Evolutionary conservation across 1,284 basidiomycete genomes (phyloP).

Genomic region (Wallemia ichthyophaga): DNA sequence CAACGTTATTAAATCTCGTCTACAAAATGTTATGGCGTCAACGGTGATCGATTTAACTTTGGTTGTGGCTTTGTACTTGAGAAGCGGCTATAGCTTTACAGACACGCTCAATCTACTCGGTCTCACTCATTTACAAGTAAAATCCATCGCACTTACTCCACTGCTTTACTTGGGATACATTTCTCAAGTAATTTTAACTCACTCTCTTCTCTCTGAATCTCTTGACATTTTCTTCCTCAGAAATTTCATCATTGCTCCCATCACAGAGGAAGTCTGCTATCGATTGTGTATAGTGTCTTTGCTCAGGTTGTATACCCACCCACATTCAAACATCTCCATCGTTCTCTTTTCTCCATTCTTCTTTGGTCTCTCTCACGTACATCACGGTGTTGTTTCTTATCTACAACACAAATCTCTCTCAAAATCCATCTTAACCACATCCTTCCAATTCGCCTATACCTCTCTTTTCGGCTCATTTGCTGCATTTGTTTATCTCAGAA

Average conservation of each 20-base stretch:
- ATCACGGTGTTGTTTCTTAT: not conserved
- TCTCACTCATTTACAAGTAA: too few species aligned
- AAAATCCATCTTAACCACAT: not conserved
- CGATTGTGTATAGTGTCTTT: not conserved
- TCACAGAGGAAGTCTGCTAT: not conserved
- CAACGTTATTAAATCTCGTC: too few species aligned
- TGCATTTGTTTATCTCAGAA: not conserved
- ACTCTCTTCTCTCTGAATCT: not conserved
- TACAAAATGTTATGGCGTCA: too few species aligned
- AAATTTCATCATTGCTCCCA: not conserved
- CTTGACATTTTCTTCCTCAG: not conserved
- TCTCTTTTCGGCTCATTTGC: not conserved
- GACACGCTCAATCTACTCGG: too few species aligned
- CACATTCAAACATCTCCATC: not conserved
- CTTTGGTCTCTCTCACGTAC: not conserved
- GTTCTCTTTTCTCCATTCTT: not conserved
- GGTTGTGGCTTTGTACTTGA: too few species aligned
- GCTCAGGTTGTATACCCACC: not conserved
- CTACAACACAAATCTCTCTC: not conserved
- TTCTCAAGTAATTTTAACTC: not conserved
- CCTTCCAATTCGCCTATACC: not conserved
- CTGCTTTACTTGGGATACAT: too few species aligned
- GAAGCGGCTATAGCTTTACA: too few species aligned
- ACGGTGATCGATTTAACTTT: too few species aligned
- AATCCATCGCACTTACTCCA: too few species aligned